Evolutionary conservation across 805 yeast species (phyloP), one percentile per base, ranked within the genome.

Genomic region (Teunomyces kruisii): DNA sequence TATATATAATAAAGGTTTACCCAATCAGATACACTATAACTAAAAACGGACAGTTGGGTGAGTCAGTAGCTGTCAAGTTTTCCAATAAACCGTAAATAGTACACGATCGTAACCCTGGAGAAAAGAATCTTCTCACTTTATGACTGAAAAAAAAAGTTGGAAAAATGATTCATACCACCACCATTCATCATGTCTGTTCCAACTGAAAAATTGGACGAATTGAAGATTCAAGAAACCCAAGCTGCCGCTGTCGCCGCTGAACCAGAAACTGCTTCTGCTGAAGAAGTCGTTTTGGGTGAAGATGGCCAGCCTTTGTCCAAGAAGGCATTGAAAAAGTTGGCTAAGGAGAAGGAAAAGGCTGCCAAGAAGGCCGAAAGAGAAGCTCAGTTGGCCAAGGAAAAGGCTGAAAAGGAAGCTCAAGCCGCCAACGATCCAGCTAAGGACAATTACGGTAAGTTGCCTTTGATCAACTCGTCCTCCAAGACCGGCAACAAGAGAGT

Each of bases 271-370:
- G 55, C 44, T 9, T 58, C 57, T 6, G 54, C 54, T 17, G 62
- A 48, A 28, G 60, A 54, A 37, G 67, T 65, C 14, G 52, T 69
- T 39, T 61, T 81, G 38, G 84, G 86, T 9, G 80, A 80, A 53
- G 92, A 86, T 62, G 96, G 97, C 35, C 83, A 79, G 69, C 96
- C 96, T 22, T 72, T 89, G 56, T 85, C 95, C 46, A 94, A 94
- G 71, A 94, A 91, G 65, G 99, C 97, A 2, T 74, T 94, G 59
- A 94, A 94, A 79, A 94, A 94, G 74, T 79, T 94, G 51, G 94
- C 87, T 66, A 92, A 92, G 62, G 96, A 88, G 69, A 82, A 79
- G 62, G 97, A 91, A 70, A 92, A 92, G 75, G 95, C 85, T 55
- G 83, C 79, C 62, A 92, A 91, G 78, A 91, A 91, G 75, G 94